Base-by-base conservation (phyloP, 2,329 filamentous ascomycete genomes). In the Neofusicoccum umdonicola region DNA sequence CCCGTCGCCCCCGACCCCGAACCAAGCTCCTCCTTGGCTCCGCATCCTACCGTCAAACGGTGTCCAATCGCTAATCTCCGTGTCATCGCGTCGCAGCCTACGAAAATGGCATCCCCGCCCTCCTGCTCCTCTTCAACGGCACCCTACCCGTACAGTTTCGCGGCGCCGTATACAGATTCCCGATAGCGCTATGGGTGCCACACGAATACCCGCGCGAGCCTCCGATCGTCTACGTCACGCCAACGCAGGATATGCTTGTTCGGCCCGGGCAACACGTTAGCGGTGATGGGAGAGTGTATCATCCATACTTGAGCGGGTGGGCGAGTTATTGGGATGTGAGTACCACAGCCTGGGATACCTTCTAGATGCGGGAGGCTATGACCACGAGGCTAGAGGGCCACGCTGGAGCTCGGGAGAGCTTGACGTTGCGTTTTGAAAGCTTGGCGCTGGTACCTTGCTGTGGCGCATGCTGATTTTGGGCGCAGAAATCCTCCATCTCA, bases 181-280 rank as follows among this genome's bases (percentile, higher is more conserved):
- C 95, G 22, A 83, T 99, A 68, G 90, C 91, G 68, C 79, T 98
- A 85, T 98, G 95, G 94, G 84, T 98, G 50, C 95, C 95, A 3
- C 92, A 96, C 74, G 86, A 88, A 62, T 99, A 98, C 75, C 95
- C 95, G 1, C 84, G 87, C 67, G 92, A 96, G 71, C 84, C 92
- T 0, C 95, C 95, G 1, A 85, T 98, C 52, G 87, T 90, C 65
- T 98, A 97, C 76, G 92, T 98, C 47, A 93, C 88, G 6, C 93
- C 95, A 2, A 92, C 91, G 4, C 89, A 91, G 69, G 90, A 88
- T 68, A 98, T 99, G 92, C 80, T 90, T 69, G 89, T 99, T 47
- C 86, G 94, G 19, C 92, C 93, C 0, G 95, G 95, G 0, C 95
- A 99, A 74, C 93, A 99, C 81, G 93, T 99, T 66, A 93, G 95